These are phyloP conservation scores for Cladosporium sp. DNA, from an alignment of 2,329 filamentous ascomycete species.

Conservation along the genomic window DNA sequence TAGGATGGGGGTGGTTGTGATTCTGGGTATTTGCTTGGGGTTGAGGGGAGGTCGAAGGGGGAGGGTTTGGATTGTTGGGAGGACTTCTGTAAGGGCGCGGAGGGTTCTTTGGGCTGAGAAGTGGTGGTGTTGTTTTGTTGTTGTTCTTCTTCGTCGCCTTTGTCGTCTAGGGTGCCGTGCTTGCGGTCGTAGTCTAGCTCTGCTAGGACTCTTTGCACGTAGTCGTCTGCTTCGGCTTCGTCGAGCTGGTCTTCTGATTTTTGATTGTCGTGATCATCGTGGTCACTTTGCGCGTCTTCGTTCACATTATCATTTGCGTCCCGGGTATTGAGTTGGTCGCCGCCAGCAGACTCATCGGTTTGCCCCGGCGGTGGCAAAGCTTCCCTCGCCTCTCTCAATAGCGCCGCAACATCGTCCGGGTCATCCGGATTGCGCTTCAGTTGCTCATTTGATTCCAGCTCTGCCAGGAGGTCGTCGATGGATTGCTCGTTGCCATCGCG, in stretches of 20 bases:
- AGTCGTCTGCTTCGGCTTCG: conserved; percentile 48
- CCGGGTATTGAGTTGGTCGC: conserved; percentile 27
- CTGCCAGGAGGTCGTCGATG: conserved; percentile 50
- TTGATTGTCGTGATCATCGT: conserved; percentile 9
- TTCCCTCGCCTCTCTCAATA: conserved; percentile 46
- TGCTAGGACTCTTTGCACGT: conserved; percentile 50
- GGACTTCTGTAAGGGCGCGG: background rate
- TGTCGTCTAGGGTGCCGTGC: conserved; percentile 32
- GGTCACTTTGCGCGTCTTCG: conserved; percentile 10
- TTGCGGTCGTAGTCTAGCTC: conserved; percentile 49
- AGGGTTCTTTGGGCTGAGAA: background rate
- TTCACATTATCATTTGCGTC: background rate
- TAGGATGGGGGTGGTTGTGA: conserved; percentile 30
- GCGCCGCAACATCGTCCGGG: conserved; percentile 42
- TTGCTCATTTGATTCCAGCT: conserved; percentile 43
- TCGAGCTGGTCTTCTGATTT: conserved; percentile 35
- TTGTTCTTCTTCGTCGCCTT: conserved; percentile 22
- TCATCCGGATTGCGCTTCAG: conserved; percentile 46
- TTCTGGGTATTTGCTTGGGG: conserved; percentile 33
- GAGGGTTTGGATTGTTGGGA: background rate
- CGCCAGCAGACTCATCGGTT: conserved; percentile 15
- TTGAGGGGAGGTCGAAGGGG: conserved; percentile 36
- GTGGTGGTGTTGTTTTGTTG: background rate
- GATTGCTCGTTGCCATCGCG: conserved; percentile 47
- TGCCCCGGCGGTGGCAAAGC: conserved; percentile 39